Evolutionary conservation across 495 filamentous ascomycete species (phyloP), one percentile per base, ranked within the genome.

Genomic region (Lasiosphaeria hispida): DNA sequence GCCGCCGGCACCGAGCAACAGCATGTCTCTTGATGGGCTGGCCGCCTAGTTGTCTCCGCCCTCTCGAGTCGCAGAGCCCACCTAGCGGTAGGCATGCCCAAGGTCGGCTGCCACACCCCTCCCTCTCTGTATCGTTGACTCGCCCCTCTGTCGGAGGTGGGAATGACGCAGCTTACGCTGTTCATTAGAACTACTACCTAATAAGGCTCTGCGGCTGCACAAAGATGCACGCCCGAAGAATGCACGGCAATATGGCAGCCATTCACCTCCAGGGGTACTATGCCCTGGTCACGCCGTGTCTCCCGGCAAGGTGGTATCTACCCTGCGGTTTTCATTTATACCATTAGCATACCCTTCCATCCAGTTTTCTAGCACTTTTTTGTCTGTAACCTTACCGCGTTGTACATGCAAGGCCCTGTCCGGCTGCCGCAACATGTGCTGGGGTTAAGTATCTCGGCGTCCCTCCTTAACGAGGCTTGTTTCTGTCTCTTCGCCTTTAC

Each of bases 251-350:
- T 64, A 63, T 61, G 43, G 36, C 64, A 53, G 30, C 36, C 43
- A 11, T 60, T 38, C 23, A 40, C 47, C 45, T 42, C 18, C 49
- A 43, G 11, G 11, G 43, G 60, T 48, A 40, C 34, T 36, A 38
- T 63, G 15, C 33, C 18, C 40, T 49, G 41, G 43, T 18, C 41
- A 50, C 41, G 55, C 47, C 33, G 55, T 51, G 33, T 55, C 41
- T 56, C 55, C 52, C 60, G 58, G 47, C 39, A 62, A 53, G 47
- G 64, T 62, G 59, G 57, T 57, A 65, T 67, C 43, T 48, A 30
- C 19, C 19, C 30, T 48, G 41, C 23, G 30, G 47, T 55, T 43
- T 64, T 63, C 58, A 62, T 65, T 60, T 67, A 71, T 69, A 65
- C 59, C 38, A 33, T 53, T 33, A 58, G 48, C 50, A 15, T 59